Conservation (phyloP, 768 basidiomycete genomes). For the Thelephora ganbajun region DNA sequence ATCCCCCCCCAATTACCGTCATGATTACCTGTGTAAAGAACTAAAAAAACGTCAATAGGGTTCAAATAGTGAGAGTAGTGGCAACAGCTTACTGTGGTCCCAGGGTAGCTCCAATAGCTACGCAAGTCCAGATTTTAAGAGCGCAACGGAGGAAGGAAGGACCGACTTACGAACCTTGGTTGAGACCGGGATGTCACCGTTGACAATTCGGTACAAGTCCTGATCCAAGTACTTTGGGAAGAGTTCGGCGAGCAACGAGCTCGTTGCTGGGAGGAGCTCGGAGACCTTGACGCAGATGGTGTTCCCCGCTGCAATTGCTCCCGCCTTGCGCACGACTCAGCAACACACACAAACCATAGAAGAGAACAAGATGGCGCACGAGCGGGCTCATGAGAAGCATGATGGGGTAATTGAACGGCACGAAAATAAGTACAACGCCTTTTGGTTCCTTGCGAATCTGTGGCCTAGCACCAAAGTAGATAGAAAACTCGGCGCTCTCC, state of each 20-base stretch:
- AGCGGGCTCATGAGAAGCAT: conserved; percentile 44
- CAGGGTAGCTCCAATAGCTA: conserved; percentile 57
- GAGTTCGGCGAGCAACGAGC: conserved; percentile 49
- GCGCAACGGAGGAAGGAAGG: too few species aligned
- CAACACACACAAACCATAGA: neutral
- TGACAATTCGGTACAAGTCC: conserved; percentile 46
- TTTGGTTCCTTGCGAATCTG: conserved; percentile 64
- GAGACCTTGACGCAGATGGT: conserved; percentile 65
- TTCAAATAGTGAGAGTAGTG: neutral
- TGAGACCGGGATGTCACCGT: conserved; percentile 53
- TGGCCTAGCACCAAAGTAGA: conserved; percentile 48
- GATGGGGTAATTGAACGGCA: conserved; percentile 66
- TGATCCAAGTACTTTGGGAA: conserved; percentile 65
- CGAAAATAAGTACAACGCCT: conserved; percentile 55
- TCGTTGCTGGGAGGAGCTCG: conserved; percentile 44
- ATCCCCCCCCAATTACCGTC: too few species aligned
- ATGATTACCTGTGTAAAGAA: conserved; percentile 39
- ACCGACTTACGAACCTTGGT: conserved; percentile 20
- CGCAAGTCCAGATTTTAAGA: too few species aligned
- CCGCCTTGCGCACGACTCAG: conserved; percentile 13
- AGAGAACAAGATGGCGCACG: conserved; percentile 20
- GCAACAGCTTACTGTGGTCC: conserved; percentile 35
- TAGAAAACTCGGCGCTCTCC: conserved; percentile 36
- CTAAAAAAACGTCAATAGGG: conserved; percentile 15
- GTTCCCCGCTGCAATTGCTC: conserved; percentile 72